Conservation (phyloP, 805 yeast species). For the Maudiozyma pseudohumilis region DNA sequence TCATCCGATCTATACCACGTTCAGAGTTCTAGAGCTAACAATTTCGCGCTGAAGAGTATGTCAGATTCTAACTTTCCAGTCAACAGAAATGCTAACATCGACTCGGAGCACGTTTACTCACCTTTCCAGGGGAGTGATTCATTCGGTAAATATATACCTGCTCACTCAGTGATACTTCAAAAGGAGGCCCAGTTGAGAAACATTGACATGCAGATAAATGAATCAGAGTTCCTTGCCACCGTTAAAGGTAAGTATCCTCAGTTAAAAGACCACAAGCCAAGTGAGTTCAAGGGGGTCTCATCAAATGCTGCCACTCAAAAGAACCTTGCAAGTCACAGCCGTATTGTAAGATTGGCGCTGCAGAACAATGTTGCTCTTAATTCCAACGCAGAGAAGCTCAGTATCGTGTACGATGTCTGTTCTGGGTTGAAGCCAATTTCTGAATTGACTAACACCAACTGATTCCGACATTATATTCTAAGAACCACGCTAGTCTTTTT, state of each 20-base stretch:
- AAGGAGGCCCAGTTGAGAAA: constrained; percentile 22
- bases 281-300: constrained; percentile 12
- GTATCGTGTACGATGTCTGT: constrained; percentile 21
- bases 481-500: too few relatives aligned
- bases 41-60: constrained; percentile 16
- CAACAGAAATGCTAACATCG: constrained; percentile 16
- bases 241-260: constrained; percentile 19
- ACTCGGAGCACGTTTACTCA: constrained; percentile 25
- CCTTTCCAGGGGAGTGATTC: constrained; percentile 37
- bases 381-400: constrained; percentile 9
- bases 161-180: constrained; percentile 31
- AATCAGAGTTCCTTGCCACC: constrained; percentile 7
- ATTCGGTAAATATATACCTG: constrained; percentile 58
- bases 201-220: constrained; percentile 9
- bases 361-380: constrained; percentile 11
- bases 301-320: constrained; percentile 12
- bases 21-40: constrained; percentile 12
- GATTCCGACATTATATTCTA: too few relatives aligned
- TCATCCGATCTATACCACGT: constrained; percentile 15
- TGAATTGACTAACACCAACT: constrained; percentile 8
- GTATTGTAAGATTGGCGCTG: constrained; percentile 19
- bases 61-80: constrained; percentile 20
- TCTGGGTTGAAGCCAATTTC: constrained; percentile 25
- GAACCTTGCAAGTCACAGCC: constrained; percentile 14
- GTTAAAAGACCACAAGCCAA: constrained; percentile 6